Evolutionary conservation across 345 rosid species (phyloP).

Genomic region (Eutrema heterophyllum): DNA sequence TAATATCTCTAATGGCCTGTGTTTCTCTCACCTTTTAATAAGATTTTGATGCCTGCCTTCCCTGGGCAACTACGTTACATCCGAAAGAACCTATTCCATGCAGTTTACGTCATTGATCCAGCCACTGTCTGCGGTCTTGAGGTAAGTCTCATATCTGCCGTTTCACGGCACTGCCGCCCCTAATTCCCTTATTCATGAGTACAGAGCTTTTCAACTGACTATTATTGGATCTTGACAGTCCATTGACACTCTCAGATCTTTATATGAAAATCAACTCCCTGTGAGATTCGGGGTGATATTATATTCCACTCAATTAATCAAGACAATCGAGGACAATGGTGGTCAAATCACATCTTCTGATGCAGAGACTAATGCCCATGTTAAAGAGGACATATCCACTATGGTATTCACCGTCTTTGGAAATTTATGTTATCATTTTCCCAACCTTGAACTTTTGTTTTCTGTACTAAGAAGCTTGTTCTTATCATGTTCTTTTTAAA

Average conservation of each 20-base stretch:
- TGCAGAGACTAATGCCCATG: slow-evolving; percentile 38
- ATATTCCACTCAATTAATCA: slow-evolving; percentile 64
- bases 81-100: slow-evolving; percentile 92
- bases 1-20: slow-evolving; percentile 17
- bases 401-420: slow-evolving; percentile 51
- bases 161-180: neutral
- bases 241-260: slow-evolving; percentile 61
- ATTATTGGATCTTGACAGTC: slow-evolving; percentile 51
- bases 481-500: neutral
- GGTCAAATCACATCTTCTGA: slow-evolving; percentile 42
- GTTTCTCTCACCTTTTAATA: slow-evolving; percentile 28
- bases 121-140: slow-evolving; percentile 82
- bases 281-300: slow-evolving; percentile 90
- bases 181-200: slow-evolving; percentile 7
- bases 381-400: slow-evolving; percentile 71
- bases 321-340: slow-evolving; percentile 53
- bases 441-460: neutral
- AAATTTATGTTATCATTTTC: slow-evolving; percentile 6
- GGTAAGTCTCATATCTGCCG: slow-evolving; percentile 44
- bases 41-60: slow-evolving; percentile 98
- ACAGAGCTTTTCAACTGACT: slow-evolving; percentile 19
- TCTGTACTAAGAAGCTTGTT: neutral
- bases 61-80: slow-evolving; percentile 94
- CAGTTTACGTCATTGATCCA: slow-evolving; percentile 93
- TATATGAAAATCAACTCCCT: slow-evolving; percentile 78